These are phyloP conservation scores for Marsdenia floribunda DNA, from an alignment of 257 asterid genomes.

Conservation along the genomic window DNA sequence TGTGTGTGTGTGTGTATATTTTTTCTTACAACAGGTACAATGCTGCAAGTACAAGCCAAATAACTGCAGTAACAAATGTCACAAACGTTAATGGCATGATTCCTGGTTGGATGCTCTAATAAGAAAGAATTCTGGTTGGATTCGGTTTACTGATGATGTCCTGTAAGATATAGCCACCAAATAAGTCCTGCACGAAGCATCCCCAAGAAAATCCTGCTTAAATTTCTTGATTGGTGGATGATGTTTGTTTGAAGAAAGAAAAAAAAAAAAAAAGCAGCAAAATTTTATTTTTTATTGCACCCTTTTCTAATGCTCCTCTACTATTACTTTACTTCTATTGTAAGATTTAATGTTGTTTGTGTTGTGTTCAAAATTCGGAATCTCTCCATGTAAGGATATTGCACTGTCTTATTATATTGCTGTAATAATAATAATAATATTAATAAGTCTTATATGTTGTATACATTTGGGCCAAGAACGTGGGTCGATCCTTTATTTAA, in stretches of 20 bases:
- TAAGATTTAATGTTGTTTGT: background rate
- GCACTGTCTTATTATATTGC: background rate
- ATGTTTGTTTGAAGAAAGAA: background rate
- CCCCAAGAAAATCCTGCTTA: background rate
- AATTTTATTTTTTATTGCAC: too few species aligned
- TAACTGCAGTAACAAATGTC: constrained; percentile 56
- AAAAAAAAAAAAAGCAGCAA: too few species aligned
- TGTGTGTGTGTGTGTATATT: too few species aligned
- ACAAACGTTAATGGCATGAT: constrained; percentile 58
- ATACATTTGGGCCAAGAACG: too few species aligned
- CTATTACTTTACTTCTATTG: background rate
- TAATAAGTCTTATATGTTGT: too few species aligned
- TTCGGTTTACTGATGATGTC: too few species aligned
- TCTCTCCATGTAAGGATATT: background rate
- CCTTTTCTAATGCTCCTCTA: background rate
- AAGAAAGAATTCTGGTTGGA: background rate
- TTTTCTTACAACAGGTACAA: constrained; percentile 40
- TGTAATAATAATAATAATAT: background rate
- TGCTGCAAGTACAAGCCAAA: constrained; percentile 59
- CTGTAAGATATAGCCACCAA: background rate
- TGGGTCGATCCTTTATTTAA: too few species aligned
- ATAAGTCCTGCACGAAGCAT: too few species aligned
- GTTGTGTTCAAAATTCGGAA: background rate
- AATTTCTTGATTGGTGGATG: background rate
- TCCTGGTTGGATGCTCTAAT: constrained; percentile 93